Evolutionary conservation across 2,329 filamentous ascomycete species (phyloP), one percentile per base, ranked within the genome.

Genomic region (Neonectria coccinea): DNA sequence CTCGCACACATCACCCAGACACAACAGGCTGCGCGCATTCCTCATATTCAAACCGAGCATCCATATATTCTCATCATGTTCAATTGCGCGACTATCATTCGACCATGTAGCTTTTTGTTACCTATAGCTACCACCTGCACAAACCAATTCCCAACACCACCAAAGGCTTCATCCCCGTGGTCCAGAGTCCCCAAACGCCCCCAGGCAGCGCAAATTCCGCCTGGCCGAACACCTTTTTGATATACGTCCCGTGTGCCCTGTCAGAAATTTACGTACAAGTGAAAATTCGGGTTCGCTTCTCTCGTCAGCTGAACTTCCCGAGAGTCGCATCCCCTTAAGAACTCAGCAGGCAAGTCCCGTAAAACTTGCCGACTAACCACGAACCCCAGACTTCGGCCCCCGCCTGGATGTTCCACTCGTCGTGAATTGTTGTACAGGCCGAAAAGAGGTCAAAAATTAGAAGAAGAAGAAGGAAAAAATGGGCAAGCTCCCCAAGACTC

Each of bases 191-290:
- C 65, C 62, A 63, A 61, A 69, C 74, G 74, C 74, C 61, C 66
- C 67, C 74, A 73, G 68, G 66, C 64, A 73, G 73, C 67, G 68
- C 61, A 68, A 65, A 54, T 67, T 64, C 59, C 62, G 65, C 74
- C 72, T 75, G 69, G 68, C 67, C 79, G 78, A 80, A 79, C 81
- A 82, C 74, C 77, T 82, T 84, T 84, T 84, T 83, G 70, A 75
- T 76, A 79, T 83, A 78, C 80, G 78, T 82, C 66, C 70, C 72
- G 67, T 72, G 59, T 71, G 65, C 71, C 67, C 78, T 78, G 73
- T 73, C 79, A 74, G 71, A 75, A 75, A 75, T 80, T 74, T 79
- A 81, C 74, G 76, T 81, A 79, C 79, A 80, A 68, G 66, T 70
- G 65, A 69, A 73, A 64, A 68, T 62, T 63, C 56, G 59, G 62